phyloP scores from a whole-genome alignment of 2,329 filamentous ascomycete genomes.

The Colletotrichum phormii region DNA sequence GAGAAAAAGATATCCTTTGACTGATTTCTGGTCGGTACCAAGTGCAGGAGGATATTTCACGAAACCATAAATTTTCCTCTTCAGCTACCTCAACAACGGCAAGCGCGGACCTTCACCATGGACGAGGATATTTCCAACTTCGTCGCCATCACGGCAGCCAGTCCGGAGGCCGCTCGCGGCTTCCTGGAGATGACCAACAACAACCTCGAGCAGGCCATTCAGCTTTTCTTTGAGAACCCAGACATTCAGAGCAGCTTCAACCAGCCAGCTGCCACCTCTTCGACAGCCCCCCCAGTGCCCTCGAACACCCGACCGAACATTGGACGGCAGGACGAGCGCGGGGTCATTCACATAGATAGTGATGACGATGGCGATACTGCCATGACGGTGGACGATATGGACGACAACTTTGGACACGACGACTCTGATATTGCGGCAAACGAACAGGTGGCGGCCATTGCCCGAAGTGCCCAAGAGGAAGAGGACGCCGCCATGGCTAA shows the following conservation, averaged over 20 bases:
- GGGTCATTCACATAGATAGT: slow-evolving; percentile 81
- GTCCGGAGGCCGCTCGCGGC: slow-evolving; percentile 78
- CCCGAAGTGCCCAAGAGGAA: slow-evolving; percentile 71
- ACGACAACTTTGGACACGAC: slow-evolving; percentile 52
- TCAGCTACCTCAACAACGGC: neutral
- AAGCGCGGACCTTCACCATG: slow-evolving; percentile 58
- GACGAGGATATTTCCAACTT: slow-evolving; percentile 83
- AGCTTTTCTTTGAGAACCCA: slow-evolving; percentile 90
- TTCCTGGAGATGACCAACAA: slow-evolving; percentile 89
- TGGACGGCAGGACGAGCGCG: slow-evolving; percentile 64
- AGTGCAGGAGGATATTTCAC: neutral
- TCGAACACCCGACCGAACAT: slow-evolving; percentile 42
- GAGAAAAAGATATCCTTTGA: neutral
- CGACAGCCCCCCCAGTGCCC: slow-evolving; percentile 44
- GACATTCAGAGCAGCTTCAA: slow-evolving; percentile 70
- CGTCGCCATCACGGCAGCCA: slow-evolving; percentile 82
- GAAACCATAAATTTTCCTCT: neutral
- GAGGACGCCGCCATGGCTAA: slow-evolving; percentile 95
- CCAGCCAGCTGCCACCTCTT: slow-evolving; percentile 49
- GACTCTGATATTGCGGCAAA: slow-evolving; percentile 45
- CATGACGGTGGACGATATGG: slow-evolving; percentile 51
- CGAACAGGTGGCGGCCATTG: slow-evolving; percentile 53
- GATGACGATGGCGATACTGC: slow-evolving; percentile 73
- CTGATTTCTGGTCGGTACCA: neutral
- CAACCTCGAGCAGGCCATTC: slow-evolving; percentile 86